phyloP scores from a whole-genome alignment of 2,329 filamentous ascomycete species.

The Fusarium sp. region DNA sequence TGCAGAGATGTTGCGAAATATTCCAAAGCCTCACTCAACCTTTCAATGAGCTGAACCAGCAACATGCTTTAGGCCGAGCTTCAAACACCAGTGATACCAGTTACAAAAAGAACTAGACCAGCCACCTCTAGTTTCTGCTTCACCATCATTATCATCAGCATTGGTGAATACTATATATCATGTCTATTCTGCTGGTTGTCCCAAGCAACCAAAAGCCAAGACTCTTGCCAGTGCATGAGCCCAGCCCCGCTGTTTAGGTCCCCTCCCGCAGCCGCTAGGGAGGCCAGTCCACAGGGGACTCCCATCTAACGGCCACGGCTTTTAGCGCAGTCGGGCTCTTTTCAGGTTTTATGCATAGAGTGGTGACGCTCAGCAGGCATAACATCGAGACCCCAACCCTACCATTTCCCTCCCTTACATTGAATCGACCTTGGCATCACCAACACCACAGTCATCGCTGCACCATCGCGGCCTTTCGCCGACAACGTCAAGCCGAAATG shows the following conservation, averaged over 20 bases:
- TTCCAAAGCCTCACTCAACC: neutral
- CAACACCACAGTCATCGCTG: slow-evolving; percentile 11
- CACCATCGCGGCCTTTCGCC: slow-evolving; percentile 19
- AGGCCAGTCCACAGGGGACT: neutral
- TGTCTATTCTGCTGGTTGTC: slow-evolving; percentile 20
- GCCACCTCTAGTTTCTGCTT: neutral
- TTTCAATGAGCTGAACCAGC: neutral
- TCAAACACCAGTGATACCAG: too few species aligned
- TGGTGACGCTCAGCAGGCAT: slow-evolving; percentile 18
- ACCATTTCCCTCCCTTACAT: slow-evolving; percentile 21
- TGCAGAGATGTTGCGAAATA: neutral
- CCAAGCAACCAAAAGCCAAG: slow-evolving; percentile 24
- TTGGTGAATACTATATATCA: neutral
- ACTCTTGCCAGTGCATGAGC: slow-evolving; percentile 4
- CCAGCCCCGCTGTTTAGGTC: slow-evolving; percentile 22
- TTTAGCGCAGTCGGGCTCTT: slow-evolving; percentile 18
- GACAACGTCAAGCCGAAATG: slow-evolving; percentile 41
- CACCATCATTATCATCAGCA: neutral
- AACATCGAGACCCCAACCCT: slow-evolving; percentile 22
- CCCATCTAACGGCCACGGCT: slow-evolving; percentile 1
- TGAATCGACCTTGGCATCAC: slow-evolving; percentile 10
- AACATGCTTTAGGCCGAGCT: too few species aligned
- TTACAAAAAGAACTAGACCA: neutral
- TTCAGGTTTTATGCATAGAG: slow-evolving; percentile 25
- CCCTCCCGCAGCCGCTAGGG: slow-evolving; percentile 26